A percentile compares a stretch with the other conserved stretches of the same genome.
Conservation (phyloP, 768 basidiomycete genomes). For the Tricholomella constricta region DNA sequence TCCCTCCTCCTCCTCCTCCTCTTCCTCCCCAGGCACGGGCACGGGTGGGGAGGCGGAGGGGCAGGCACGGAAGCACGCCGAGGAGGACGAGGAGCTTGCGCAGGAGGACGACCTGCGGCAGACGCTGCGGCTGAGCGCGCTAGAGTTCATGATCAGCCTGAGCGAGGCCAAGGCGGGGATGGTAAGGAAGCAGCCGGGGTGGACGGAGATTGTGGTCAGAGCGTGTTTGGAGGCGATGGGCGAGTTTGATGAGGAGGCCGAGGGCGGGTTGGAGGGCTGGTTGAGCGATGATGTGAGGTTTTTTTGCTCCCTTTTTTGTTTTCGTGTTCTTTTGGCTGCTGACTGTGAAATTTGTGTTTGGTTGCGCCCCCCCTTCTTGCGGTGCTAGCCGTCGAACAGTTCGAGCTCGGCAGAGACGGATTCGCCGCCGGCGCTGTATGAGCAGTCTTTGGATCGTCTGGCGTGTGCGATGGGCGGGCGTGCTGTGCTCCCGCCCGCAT, state of each 20-base stretch:
- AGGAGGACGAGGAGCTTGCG: constrained; percentile 32
- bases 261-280: constrained; percentile 55
- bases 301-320: constrained; percentile 1
- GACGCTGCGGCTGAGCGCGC: constrained; percentile 67
- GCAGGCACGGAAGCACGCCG: constrained; percentile 28
- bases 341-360: too few species aligned
- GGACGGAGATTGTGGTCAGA: constrained; percentile 69
- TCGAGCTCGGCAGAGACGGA: constrained; percentile 62
- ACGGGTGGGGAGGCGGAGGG: constrained; percentile 32
- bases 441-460: constrained; percentile 80
- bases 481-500: constrained; percentile 75
- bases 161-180: constrained; percentile 72
- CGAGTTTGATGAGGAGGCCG: constrained; percentile 62
- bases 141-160: constrained; percentile 85
- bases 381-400: constrained; percentile 67
- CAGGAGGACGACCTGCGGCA: constrained; percentile 66
- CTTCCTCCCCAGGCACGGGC: too few species aligned
- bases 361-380: too few species aligned
- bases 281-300: constrained; percentile 71
- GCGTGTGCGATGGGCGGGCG: constrained; percentile 81
- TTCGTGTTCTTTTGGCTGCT: background rate
- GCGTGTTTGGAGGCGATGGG: constrained; percentile 85
- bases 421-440: constrained; percentile 72
- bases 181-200: constrained; percentile 68
- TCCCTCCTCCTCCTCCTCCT: too few species aligned